phyloP scores from a whole-genome alignment of 495 filamentous ascomycete species.

The Ascodesmis nigricans region DNA sequence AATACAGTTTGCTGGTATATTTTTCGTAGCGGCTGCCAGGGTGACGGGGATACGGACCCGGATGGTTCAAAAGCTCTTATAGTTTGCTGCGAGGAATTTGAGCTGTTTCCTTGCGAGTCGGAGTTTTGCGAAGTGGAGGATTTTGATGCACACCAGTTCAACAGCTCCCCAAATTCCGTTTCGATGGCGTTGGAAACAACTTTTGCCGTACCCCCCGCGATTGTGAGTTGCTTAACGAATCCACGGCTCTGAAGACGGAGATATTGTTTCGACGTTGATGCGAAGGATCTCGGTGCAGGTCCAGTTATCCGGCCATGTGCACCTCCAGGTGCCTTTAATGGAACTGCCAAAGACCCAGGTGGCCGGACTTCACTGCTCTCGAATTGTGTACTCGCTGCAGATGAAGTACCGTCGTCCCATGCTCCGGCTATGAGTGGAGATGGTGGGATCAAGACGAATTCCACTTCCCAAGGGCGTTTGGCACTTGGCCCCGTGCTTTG shows the following conservation, averaged over 20 bases:
- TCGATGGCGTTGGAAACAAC: conserved; percentile 38
- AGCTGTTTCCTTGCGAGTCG: too few species aligned
- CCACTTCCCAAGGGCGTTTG: conserved; percentile 10
- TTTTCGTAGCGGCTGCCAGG: conserved; percentile 47
- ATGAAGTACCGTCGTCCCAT: conserved; percentile 7
- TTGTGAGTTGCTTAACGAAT: conserved; percentile 34
- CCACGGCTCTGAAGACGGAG: conserved; percentile 42
- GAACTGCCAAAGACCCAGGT: neutral
- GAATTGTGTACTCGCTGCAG: conserved; percentile 8
- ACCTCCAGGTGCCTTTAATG: neutral
- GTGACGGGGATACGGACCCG: neutral
- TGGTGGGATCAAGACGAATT: conserved; percentile 14
- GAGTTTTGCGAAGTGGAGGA: conserved; percentile 19
- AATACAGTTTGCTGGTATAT: conserved; percentile 42
- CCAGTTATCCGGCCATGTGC: neutral
- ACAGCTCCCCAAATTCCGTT: conserved; percentile 33
- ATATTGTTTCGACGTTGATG: conserved; percentile 19
- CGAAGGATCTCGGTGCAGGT: neutral
- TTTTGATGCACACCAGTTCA: conserved; percentile 22
- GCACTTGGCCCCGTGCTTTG: conserved; percentile 3
- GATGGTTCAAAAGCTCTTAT: conserved; percentile 24
- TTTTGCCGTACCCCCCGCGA: conserved; percentile 35
- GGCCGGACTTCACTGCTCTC: conserved; percentile 10
- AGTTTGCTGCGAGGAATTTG: conserved; percentile 28
- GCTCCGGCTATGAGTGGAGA: conserved; percentile 8